These are phyloP conservation scores for Russula abietina DNA, from an alignment of 768 basidiomycete genomes.

Conservation along the genomic window DNA sequence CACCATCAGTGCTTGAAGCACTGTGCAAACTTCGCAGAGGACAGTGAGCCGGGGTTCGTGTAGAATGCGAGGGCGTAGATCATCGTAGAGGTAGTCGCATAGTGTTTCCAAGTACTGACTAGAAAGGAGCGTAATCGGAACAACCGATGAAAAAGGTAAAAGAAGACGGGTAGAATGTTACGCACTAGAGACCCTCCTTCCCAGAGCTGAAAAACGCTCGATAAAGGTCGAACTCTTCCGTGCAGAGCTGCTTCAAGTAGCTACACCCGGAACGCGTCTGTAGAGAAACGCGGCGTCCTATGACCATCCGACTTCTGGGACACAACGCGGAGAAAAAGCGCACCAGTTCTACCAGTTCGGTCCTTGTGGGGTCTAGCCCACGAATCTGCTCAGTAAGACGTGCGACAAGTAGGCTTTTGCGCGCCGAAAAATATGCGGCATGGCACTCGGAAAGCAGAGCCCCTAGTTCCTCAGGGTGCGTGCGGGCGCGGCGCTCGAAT, in stretches of 20 bases:
- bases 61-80: slow-evolving; percentile 89
- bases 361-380: slow-evolving; percentile 68
- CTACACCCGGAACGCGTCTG: slow-evolving; percentile 90
- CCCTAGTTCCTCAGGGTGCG: slow-evolving; percentile 80
- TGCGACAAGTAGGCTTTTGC: slow-evolving; percentile 66
- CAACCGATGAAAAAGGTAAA: background rate
- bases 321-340: slow-evolving; percentile 19
- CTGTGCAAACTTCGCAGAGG: slow-evolving; percentile 93
- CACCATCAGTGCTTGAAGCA: slow-evolving; percentile 93
- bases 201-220: slow-evolving; percentile 84
- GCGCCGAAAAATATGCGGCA: slow-evolving; percentile 67
- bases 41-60: slow-evolving; percentile 85
- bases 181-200: slow-evolving; percentile 66
- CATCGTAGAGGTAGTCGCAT: slow-evolving; percentile 93
- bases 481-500: slow-evolving; percentile 68
- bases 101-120: slow-evolving; percentile 87
- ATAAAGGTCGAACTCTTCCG: slow-evolving; percentile 83
- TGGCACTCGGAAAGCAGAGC: slow-evolving; percentile 84
- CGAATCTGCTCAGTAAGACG: slow-evolving; percentile 77
- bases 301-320: slow-evolving; percentile 3
- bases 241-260: slow-evolving; percentile 87
- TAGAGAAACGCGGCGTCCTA: background rate
- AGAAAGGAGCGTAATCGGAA: background rate
- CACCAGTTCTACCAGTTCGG: slow-evolving; percentile 86
- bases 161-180: slow-evolving; percentile 16